A percentile compares a stretch with the other conserved stretches of the same genome.
Conservation (phyloP, 305 asterid genomes). For the Galium porrigens region DNA sequence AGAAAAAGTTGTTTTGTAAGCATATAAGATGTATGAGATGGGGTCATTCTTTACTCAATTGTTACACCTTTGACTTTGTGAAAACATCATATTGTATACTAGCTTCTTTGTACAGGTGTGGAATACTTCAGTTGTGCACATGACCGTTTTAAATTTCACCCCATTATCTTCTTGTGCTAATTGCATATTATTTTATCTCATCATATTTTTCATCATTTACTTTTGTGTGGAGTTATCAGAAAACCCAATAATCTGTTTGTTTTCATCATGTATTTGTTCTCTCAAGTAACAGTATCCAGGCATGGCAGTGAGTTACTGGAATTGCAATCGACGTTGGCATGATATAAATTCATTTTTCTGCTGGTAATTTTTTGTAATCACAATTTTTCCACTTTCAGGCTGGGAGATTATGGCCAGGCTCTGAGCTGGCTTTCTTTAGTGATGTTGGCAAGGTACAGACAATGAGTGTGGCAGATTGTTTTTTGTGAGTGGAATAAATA, state of each 20-base stretch:
- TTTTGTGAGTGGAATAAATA: background rate
- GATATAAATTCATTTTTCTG: background rate
- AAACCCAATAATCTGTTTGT: background rate
- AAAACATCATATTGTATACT: background rate
- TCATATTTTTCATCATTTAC: background rate
- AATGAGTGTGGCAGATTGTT: background rate
- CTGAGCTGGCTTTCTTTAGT: background rate
- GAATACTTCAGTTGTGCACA: background rate
- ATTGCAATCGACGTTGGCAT: background rate
- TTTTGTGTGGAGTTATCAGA: background rate
- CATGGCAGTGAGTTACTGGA: background rate
- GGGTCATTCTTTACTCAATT: slow-evolving; percentile 2
- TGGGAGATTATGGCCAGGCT: background rate
- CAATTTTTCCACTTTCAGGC: background rate
- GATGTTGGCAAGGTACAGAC: background rate
- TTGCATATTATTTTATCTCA: background rate
- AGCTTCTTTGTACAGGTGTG: background rate
- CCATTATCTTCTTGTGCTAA: background rate
- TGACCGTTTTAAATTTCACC: no score
- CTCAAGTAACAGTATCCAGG: background rate
- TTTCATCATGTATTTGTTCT: background rate
- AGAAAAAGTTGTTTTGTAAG: background rate
- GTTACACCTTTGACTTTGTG: background rate
- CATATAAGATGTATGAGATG: slow-evolving; percentile 5
- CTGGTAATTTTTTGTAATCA: background rate